phyloP scores from a whole-genome alignment of 2,329 filamentous ascomycete genomes.

The Fusarium sp. region DNA sequence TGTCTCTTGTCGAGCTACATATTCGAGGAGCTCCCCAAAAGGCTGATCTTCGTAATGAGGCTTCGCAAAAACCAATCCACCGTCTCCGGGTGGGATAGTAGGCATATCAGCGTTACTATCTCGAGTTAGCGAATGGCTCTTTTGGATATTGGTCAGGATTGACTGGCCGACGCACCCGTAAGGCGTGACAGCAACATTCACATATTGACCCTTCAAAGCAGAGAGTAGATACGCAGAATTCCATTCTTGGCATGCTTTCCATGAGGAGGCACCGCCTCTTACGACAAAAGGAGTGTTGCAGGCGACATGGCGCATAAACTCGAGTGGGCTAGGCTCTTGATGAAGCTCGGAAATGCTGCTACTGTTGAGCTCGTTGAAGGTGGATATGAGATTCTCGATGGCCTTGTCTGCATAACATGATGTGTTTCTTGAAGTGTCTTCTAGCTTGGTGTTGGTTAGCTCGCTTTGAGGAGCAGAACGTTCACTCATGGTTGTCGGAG shows the following conservation, averaged over 20 bases:
- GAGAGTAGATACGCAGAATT: slow-evolving; percentile 65
- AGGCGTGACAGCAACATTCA: slow-evolving; percentile 84
- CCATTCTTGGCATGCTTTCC: slow-evolving; percentile 72
- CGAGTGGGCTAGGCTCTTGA: slow-evolving; percentile 74
- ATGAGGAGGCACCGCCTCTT: slow-evolving; percentile 67
- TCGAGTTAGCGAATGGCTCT: not conserved
- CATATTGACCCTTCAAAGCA: slow-evolving; percentile 62
- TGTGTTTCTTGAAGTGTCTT: not conserved
- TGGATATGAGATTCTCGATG: slow-evolving; percentile 64
- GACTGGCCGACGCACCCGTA: slow-evolving; percentile 63
- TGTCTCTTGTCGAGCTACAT: slow-evolving; percentile 67
- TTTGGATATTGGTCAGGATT: not conserved
- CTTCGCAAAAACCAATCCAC: slow-evolving; percentile 68
- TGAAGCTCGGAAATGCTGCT: slow-evolving; percentile 66
- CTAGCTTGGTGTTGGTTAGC: not conserved
- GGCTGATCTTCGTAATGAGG: slow-evolving; percentile 72
- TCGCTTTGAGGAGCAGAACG: not conserved
- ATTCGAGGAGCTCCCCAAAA: slow-evolving; percentile 70
- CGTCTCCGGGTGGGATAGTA: slow-evolving; percentile 40
- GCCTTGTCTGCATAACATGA: slow-evolving; percentile 25
- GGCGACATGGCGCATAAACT: slow-evolving; percentile 82
- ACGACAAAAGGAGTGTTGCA: slow-evolving; percentile 80
- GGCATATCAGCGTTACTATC: slow-evolving; percentile 52
- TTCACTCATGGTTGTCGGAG: not conserved
- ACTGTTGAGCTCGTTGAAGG: slow-evolving; percentile 78